These are phyloP conservation scores for Trichoderma hamatum DNA, from an alignment of 2,329 filamentous ascomycete species.

Conservation along the genomic window DNA sequence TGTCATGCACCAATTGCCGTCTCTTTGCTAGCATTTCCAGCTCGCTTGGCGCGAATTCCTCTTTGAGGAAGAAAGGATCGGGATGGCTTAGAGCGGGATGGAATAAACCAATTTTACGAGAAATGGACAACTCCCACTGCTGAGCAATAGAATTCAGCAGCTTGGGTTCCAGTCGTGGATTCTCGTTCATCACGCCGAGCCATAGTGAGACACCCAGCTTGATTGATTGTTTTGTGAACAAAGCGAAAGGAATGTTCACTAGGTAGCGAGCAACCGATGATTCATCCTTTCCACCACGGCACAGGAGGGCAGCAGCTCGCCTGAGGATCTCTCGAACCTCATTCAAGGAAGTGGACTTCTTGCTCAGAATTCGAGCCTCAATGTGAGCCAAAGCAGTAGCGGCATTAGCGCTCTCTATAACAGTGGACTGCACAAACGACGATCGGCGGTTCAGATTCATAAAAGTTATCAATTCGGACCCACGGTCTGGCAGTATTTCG, in stretches of 20 bases:
- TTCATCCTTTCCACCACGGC: conserved; percentile 73
- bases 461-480: conserved; percentile 65
- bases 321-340: conserved; percentile 82
- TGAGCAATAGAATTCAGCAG: conserved; percentile 85
- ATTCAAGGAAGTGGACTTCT: conserved; percentile 69
- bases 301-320: conserved; percentile 83
- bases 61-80: conserved; percentile 87
- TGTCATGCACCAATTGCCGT: conserved; percentile 77
- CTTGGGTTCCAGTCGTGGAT: conserved; percentile 82
- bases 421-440: conserved; percentile 55
- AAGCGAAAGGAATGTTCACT: conserved; percentile 86
- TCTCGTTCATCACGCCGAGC: conserved; percentile 97
- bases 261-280: conserved; percentile 82
- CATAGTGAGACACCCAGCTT: conserved; percentile 94
- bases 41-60: conserved; percentile 92
- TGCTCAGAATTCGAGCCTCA: conserved; percentile 68
- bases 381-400: conserved; percentile 71
- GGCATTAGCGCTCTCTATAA: conserved; percentile 60
- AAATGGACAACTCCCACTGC: conserved; percentile 85
- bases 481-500: conserved; percentile 71
- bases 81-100: conserved; percentile 70
- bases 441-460: conserved; percentile 58
- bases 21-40: conserved; percentile 72
- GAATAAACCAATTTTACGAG: conserved; percentile 80
- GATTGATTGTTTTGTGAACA: conserved; percentile 94